Base-by-base conservation (phyloP, 106 monocot genomes). In the Triglochin maritima region DNA sequence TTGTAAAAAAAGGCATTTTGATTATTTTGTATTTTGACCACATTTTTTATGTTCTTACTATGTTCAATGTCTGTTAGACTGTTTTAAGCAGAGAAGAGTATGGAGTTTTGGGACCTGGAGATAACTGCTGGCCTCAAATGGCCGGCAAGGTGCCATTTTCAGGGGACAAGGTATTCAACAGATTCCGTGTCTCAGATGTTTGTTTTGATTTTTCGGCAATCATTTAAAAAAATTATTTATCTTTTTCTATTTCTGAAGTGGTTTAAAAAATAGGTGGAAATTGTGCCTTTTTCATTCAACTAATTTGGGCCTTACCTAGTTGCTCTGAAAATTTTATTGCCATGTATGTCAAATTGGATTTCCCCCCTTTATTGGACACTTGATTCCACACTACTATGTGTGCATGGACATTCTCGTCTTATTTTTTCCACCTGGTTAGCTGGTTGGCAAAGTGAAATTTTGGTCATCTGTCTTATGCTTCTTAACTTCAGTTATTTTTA, bases 121-220 rank as follows among this genome's bases (percentile, higher is more conserved):
- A 81, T 29, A 76, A 78, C 71, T 87, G 89, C 79, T 94, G 94
- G 94, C 94, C 94, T 50, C 89, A 85, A 49, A 85, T 94, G 78
- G 89, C 89, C 70, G 89, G 85, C 50, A 87, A 87, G 94, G 59
- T 94, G 49, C 94, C 90, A 43, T 62, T 77, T 60, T 71, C 69
- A 50, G 17, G 57, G 16, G 64, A 74, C 74, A 70, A 80, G 82
- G 85, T 85, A 79, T 44, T 47, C 9, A 5, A 44, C 43, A 44
- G 41, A 15, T 11, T 9, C 10, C 1, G 1, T 16, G 41, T 29
- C 29, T 29, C 29, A 48, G 7, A 63, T 13, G 5, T 5, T 14
- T 0, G 43, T 63, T 63, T 44, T 63, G 41, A 15, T 13, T 44
- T 43, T 46, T 44, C 14, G 49, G 4, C 46, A 4, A 43, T 65